A percentile compares a stretch with the other conserved stretches of the same genome.
These are phyloP conservation scores for Choanephora cucurbitarum DNA, from an alignment of 371 early-diverging fungal species.

Conservation along the genomic window DNA sequence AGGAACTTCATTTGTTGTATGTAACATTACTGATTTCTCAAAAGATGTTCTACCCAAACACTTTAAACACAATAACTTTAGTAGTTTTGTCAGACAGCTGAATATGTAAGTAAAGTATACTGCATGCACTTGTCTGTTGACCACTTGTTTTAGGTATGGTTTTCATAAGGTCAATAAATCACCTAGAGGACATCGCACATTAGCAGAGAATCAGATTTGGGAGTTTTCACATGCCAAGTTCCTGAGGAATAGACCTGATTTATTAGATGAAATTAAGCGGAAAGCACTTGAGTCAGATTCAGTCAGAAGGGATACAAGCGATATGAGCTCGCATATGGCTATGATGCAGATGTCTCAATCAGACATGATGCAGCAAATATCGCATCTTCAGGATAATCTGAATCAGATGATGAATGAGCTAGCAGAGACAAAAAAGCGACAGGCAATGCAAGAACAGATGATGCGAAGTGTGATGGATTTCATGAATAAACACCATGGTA, in stretches of 20 bases:
- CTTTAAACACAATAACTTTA: constrained; percentile 87
- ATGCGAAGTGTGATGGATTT: constrained; percentile 64
- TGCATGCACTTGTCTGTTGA: background rate
- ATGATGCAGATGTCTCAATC: constrained; percentile 75
- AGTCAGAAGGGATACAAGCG: constrained; percentile 66
- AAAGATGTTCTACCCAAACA: constrained; percentile 74
- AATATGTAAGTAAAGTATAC: constrained; percentile 67
- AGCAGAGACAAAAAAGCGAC: constrained; percentile 66
- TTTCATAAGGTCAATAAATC: constrained; percentile 77
- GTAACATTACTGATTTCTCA: constrained; percentile 82
- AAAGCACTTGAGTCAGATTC: constrained; percentile 76
- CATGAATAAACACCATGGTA: constrained; percentile 51
- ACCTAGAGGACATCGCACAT: constrained; percentile 69
- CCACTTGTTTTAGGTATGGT: constrained; percentile 54
- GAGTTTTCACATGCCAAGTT: constrained; percentile 64
- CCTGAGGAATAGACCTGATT: constrained; percentile 55
- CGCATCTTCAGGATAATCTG: constrained; percentile 70
- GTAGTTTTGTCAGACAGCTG: constrained; percentile 84
- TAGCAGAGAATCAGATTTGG: constrained; percentile 75
- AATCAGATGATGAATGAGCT: constrained; percentile 72
- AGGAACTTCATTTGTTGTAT: constrained; percentile 87
- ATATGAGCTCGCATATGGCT: constrained; percentile 70
- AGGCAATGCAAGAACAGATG: constrained; percentile 61
- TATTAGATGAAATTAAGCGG: constrained; percentile 58
- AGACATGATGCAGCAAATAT: constrained; percentile 74